Percentiles rank a stretch among this genome's conserved stretches.
Conservation (phyloP, 1,284 basidiomycete species). For the Crepidotus sp. region DNA sequence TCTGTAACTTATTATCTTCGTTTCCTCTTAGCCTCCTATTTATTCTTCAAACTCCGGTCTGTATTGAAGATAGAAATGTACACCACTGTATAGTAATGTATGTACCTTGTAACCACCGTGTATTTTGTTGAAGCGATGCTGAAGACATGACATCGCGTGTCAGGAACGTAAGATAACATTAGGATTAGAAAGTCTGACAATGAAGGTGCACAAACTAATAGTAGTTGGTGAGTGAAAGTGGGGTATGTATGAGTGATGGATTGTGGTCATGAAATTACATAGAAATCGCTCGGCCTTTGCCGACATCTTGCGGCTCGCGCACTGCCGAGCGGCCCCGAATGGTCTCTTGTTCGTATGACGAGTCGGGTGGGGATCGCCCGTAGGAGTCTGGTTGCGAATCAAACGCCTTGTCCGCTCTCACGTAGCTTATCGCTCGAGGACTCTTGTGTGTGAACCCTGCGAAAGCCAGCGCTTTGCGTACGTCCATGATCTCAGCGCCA, state of each 20-base stretch:
- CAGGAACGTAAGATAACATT: constrained; percentile 8
- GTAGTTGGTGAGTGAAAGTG: constrained; percentile 7
- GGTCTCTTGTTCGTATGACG: constrained; percentile 19
- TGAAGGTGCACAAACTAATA: neutral
- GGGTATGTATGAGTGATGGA: constrained; percentile 8
- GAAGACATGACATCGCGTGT: neutral
- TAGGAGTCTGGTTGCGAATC: constrained; percentile 44
- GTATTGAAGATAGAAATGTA: constrained; percentile 15
- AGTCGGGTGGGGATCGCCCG: constrained; percentile 32
- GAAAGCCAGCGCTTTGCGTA: constrained; percentile 86
- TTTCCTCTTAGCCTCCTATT: constrained; percentile 1
- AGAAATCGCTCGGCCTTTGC: constrained; percentile 69
- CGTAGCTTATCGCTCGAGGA: constrained; percentile 66
- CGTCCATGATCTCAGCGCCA: constrained; percentile 78
- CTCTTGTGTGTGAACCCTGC: constrained; percentile 86
- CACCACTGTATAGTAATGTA: constrained; percentile 1
- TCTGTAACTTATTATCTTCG: constrained; percentile 7
- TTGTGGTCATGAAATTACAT: constrained; percentile 37
- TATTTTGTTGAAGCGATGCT: constrained; percentile 3
- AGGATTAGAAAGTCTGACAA: constrained; percentile 1
- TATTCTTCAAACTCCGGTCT: constrained; percentile 5
- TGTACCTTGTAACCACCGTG: constrained; percentile 7
- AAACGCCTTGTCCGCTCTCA: constrained; percentile 64
- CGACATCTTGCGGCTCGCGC: constrained; percentile 48
- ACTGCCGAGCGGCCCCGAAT: constrained; percentile 53